These are phyloP conservation scores for Alternaria rosae DNA, from an alignment of 2,329 filamentous ascomycete species.

Conservation along the genomic window DNA sequence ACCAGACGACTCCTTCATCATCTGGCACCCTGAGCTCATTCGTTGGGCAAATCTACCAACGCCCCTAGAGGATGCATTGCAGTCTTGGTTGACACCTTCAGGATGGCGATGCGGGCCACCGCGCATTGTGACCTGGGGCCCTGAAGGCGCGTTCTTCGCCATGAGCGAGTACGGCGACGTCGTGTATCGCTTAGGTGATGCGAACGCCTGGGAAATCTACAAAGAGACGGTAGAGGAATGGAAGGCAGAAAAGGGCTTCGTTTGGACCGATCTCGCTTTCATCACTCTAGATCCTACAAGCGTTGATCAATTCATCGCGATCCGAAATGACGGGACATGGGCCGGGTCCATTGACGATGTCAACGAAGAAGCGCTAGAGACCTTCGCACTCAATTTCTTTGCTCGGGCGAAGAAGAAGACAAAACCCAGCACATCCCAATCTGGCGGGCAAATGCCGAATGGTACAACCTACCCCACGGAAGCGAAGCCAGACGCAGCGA, in stretches of 20 bases:
- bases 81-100: constrained; percentile 47
- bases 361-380: constrained; percentile 43
- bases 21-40: constrained; percentile 44
- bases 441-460: constrained; percentile 2
- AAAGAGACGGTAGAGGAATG: constrained; percentile 48
- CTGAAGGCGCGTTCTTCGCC: constrained; percentile 44
- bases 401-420: constrained; percentile 23
- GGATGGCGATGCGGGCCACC: constrained; percentile 48
- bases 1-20: constrained; percentile 41
- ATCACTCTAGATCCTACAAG: constrained; percentile 40
- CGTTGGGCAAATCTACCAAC: constrained; percentile 41
- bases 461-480: constrained; percentile 3
- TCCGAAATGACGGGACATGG: constrained; percentile 46
- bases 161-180: constrained; percentile 49
- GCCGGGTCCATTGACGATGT: constrained; percentile 45
- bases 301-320: constrained; percentile 45
- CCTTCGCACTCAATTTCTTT: constrained; percentile 45
- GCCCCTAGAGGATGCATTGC: constrained; percentile 40
- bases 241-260: constrained; percentile 39
- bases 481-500: constrained; percentile 25
- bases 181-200: constrained; percentile 34
- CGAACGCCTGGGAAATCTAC: constrained; percentile 37
- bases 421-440: constrained; percentile 18
- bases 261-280: constrained; percentile 42
- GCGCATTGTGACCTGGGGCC: constrained; percentile 42